Conservation (phyloP, 148 eudicot species). For the Oxyria digyna region DNA sequence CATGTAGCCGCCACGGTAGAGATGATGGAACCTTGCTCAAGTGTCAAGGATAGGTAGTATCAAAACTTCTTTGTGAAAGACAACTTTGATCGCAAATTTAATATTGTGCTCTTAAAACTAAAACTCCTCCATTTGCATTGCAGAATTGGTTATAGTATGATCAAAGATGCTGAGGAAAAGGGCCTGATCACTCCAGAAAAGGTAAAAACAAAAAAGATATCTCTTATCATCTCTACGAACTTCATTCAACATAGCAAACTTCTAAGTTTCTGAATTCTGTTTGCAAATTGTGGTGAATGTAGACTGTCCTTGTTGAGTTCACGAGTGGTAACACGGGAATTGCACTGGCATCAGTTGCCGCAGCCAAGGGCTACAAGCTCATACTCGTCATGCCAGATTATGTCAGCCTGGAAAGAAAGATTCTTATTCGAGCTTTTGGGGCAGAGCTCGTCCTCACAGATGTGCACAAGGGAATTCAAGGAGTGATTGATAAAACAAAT, state of each 20-base stretch:
- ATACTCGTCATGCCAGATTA: constrained; percentile 19
- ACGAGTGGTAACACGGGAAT: constrained; percentile 92
- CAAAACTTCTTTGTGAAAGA: neutral
- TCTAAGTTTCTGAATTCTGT: neutral
- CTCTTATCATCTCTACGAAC: neutral
- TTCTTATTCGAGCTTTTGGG: constrained; percentile 3
- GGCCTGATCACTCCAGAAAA: constrained; percentile 66
- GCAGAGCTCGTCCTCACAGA: constrained; percentile 10
- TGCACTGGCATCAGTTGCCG: constrained; percentile 78
- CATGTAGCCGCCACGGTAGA: constrained; percentile 74
- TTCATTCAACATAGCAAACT: no score
- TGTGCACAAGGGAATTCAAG: neutral
- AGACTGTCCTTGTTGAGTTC: constrained; percentile 69
- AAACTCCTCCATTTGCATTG: neutral
- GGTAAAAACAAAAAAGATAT: constrained; percentile 22
- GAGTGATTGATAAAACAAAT: constrained; percentile 5
- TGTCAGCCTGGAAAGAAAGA: constrained; percentile 6
- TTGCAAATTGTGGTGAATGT: constrained; percentile 11
- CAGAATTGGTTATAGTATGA: constrained; percentile 65
- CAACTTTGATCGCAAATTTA: neutral
- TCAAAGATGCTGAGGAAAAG: constrained; percentile 68
- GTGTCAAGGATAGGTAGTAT: constrained; percentile 65
- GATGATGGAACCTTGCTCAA: constrained; percentile 79
- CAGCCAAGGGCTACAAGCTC: constrained; percentile 67
- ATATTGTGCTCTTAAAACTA: no score